Base-by-base conservation (phyloP, 768 basidiomycete genomes). In the Collybiopsis luxurians region DNA sequence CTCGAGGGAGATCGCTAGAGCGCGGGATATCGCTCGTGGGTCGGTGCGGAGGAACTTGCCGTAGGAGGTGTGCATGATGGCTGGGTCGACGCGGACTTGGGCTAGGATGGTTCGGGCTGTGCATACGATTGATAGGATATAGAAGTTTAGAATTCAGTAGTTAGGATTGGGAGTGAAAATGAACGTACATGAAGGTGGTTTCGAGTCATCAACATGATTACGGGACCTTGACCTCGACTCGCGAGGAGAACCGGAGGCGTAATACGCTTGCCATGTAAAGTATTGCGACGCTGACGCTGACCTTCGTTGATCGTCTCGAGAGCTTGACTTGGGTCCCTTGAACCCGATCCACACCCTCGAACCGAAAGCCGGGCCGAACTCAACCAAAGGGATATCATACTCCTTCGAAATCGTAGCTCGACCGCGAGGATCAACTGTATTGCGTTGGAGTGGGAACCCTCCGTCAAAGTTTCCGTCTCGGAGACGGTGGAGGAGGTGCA, bases 1-100 rank as follows among this genome's bases (percentile, higher is more conserved):
- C 60, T 77, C 77, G 27, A 79, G 60, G 6, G 78, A 77, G 40
- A 73, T 65, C 4, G 74, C 70, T 7, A 79, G 68, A 11, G 75
- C 75, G 26, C 70, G 66, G 19, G 73, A 66, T 21, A 79, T 64
- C 24, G 73, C 69, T 7, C 60, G 67, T 3, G 72, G 64, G 39
- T 74, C 67, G n/a, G 61, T 64, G 38, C 66, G 61, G 21, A 78
- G 61, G 49, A 61, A 59, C 21, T 62, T 43, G 36, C 75, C 73
- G 23, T 73, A 77, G 4, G 64, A 58, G 0, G 72, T 71, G 36
- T 68, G 61, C 63, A 71, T 63, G 28, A 77, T 66, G n/a, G 60
- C 42, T 0, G 67, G 57, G 57, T 74, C 68, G 6, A 78, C 64
- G 56, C 72, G 70, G 13, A 78, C 75, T 24, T 73, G 69, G 0